phyloP scores from a whole-genome alignment of 2,329 filamentous ascomycete species.

The Neofusicoccum ribis region DNA sequence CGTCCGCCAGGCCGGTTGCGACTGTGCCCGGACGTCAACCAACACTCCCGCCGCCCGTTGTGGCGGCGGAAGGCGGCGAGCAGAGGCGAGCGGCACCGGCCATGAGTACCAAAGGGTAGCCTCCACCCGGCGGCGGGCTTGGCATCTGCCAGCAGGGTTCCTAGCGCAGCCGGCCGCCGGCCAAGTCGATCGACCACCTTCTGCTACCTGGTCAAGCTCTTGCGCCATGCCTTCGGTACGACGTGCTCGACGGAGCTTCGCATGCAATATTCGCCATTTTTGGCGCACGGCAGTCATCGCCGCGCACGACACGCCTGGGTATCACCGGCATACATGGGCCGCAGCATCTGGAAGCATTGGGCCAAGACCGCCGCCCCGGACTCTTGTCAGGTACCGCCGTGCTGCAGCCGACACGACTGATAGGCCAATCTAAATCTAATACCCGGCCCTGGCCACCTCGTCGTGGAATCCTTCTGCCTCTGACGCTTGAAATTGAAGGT shows the following conservation, averaged over 20 bases:
- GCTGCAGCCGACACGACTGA: background rate
- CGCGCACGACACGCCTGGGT: background rate
- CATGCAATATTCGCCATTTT: slow-evolving; percentile 7
- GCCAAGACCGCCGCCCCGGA: background rate
- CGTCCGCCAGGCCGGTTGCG: background rate
- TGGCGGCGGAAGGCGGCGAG: background rate
- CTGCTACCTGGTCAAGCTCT: background rate
- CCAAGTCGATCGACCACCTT: background rate
- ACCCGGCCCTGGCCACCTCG: background rate
- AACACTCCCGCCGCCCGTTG: background rate
- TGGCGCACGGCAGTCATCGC: too few relatives aligned
- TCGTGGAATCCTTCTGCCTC: background rate
- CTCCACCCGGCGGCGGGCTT: background rate
- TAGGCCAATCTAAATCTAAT: background rate
- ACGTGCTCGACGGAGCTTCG: background rate
- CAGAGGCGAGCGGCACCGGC: background rate
- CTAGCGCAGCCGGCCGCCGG: background rate
- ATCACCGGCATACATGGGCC: too few relatives aligned
- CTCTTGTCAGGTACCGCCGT: slow-evolving; percentile 15
- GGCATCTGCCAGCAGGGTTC: background rate
- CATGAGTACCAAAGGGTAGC: background rate
- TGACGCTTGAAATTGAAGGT: background rate
- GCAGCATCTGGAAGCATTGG: too few relatives aligned
- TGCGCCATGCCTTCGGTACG: background rate
- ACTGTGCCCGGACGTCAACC: background rate